Base-by-base conservation (phyloP, 306 rosid species). In the Ziziphus jujuba region DNA sequence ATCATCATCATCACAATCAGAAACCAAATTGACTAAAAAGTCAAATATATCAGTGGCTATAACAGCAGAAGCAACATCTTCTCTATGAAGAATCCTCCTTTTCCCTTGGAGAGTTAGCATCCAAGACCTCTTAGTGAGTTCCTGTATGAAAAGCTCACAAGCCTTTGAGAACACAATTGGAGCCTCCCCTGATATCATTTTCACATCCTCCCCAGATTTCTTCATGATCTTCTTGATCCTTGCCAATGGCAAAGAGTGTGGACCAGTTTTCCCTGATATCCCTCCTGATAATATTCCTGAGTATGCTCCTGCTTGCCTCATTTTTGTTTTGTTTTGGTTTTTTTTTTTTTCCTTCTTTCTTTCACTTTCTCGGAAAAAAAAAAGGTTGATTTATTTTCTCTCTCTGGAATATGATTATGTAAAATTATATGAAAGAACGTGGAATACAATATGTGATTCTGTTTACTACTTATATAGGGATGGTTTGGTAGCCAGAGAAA, bases 171-270 rank as follows among this genome's bases (percentile, higher is more conserved):
- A 85, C 23, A 90, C 80, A 59, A 91, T 68, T 0, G 90, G 95
- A 14, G 92, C 83, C 61, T 85, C 95, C 7, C 90, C 87, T 4
- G 97, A 87, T 60, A 87, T 84, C 97, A 91, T 86, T 23, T 91
- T 91, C 56, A 84, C 92, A 12, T 80, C 91, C 7, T 82, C 86
- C 1, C 87, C 80, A 3, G 85, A 87, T 0, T 75, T 81, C 83
- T 84, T 87, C 97, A 90, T 84, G 65, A 90, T 85, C 84, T 85
- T 87, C 84, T 85, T 87, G 52, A 90, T 90, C 74, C 97, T 87
- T 50, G 90, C 97, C 70, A 87, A 64, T 1, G 97, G 92, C 69
- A 90, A 35, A 2, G 85, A 72, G 62, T 82, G 95, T 7, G 89
- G 79, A 57, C 95, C 92, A 0, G 75, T 79, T 22, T 77, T 71